phyloP scores from a whole-genome alignment of 2,329 filamentous ascomycete genomes.

The Plectosphaerella plurivora region DNA sequence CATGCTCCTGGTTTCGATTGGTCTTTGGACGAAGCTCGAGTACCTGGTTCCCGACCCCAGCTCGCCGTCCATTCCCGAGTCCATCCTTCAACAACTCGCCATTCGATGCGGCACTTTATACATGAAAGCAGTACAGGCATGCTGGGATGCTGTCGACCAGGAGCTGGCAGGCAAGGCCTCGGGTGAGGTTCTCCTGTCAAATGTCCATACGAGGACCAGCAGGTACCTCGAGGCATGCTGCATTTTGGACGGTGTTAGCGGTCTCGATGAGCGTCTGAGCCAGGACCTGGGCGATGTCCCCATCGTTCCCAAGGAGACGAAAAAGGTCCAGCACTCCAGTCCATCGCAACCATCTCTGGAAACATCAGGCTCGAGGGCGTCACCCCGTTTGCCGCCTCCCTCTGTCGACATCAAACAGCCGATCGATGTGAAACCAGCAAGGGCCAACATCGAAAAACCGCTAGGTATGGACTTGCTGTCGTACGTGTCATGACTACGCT shows the following conservation, averaged over 20 bases:
- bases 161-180: slow-evolving; percentile 42
- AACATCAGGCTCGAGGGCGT: no score
- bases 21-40: slow-evolving; percentile 67
- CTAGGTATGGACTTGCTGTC: no score
- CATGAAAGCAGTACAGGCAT: slow-evolving; percentile 69
- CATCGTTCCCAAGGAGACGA: background rate
- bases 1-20: slow-evolving; percentile 69
- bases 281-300: slow-evolving; percentile 35
- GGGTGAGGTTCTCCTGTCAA: slow-evolving; percentile 47
- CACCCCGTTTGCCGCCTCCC: no score
- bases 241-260: slow-evolving; percentile 55
- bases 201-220: slow-evolving; percentile 49
- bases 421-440: no score
- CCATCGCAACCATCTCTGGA: no score
- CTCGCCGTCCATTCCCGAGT: slow-evolving; percentile 51
- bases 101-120: slow-evolving; percentile 70
- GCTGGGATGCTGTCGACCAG: slow-evolving; percentile 66
- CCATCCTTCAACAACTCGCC: slow-evolving; percentile 58
- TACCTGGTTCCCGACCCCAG: slow-evolving; percentile 40
- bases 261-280: slow-evolving; percentile 47
- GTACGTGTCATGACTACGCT: no score
- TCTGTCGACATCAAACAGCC: no score
- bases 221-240: slow-evolving; percentile 59
- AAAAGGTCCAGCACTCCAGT: no score
- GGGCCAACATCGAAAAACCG: no score